Evolutionary conservation across 1,284 basidiomycete species (phyloP).

Genomic region (Pseudozyma sp.): DNA sequence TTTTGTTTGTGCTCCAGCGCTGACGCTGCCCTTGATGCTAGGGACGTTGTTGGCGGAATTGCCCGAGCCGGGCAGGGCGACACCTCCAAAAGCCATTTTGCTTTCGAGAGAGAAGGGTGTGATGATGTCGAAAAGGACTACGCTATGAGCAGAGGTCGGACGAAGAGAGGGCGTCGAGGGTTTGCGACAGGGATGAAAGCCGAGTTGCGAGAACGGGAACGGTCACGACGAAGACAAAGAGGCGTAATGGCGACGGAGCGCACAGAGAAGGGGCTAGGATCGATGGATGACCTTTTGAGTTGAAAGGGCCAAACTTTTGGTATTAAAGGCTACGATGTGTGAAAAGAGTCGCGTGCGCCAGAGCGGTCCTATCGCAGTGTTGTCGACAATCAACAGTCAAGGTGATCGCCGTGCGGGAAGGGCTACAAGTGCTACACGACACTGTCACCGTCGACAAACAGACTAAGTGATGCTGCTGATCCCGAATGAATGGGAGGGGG

Average conservation of each 20-base stretch:
- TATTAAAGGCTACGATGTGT: slow-evolving; percentile 15
- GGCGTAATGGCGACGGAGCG: slow-evolving; percentile 5
- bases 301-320: slow-evolving; percentile 14
- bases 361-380: slow-evolving; percentile 11
- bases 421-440: slow-evolving; percentile 26
- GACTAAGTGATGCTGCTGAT: slow-evolving; percentile 42
- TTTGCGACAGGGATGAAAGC: slow-evolving; percentile 9
- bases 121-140: slow-evolving; percentile 1
- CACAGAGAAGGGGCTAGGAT: slow-evolving; percentile 16
- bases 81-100: slow-evolving; percentile 53
- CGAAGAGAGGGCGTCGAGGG: slow-evolving; percentile 17
- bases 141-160: neutral
- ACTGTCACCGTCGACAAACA: slow-evolving; percentile 44
- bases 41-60: slow-evolving; percentile 34
- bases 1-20: slow-evolving; percentile 26
- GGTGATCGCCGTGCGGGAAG: slow-evolving; percentile 38
- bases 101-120: neutral
- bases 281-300: slow-evolving; percentile 22
- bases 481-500: neutral
- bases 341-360: slow-evolving; percentile 5
- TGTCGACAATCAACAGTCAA: slow-evolving; percentile 38
- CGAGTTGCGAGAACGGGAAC: slow-evolving; percentile 17
- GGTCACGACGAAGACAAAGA: slow-evolving; percentile 11
- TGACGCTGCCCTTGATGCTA: slow-evolving; percentile 27
- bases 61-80: slow-evolving; percentile 50